Evolutionary conservation across 345 rosid genomes (phyloP).

Genomic region (Salix dunnii): DNA sequence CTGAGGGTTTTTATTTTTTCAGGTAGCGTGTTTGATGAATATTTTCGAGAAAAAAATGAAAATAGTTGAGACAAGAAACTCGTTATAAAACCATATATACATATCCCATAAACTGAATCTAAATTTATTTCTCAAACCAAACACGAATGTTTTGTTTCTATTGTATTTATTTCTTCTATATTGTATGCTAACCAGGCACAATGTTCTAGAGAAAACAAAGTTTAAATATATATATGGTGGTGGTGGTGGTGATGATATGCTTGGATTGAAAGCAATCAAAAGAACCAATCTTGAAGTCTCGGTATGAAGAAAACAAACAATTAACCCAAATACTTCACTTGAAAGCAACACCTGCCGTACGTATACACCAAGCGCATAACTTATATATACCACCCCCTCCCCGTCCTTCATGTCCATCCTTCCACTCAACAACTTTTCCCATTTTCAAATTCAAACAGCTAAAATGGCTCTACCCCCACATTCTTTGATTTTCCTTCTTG

Average conservation of each 20-base stretch:
- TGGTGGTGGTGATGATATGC: not conserved
- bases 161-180: too few relatives aligned
- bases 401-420: not conserved
- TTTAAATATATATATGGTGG: too few relatives aligned
- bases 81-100: too few relatives aligned
- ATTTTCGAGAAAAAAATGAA: too few relatives aligned
- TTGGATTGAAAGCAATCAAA: constrained; percentile 16
- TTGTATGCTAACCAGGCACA: not conserved
- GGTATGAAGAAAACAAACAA: not conserved
- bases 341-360: constrained; percentile 5
- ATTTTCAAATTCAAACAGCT: not conserved
- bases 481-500: not conserved
- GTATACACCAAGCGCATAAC: not conserved
- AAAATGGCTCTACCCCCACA: constrained; percentile 11
- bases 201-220: too few relatives aligned
- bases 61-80: too few relatives aligned
- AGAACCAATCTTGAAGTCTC: constrained; percentile 26
- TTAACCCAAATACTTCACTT: constrained; percentile 14
- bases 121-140: too few relatives aligned
- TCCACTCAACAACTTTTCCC: not conserved
- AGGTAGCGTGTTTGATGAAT: too few relatives aligned
- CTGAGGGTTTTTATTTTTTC: too few relatives aligned
- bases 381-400: not conserved
- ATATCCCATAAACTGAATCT: too few relatives aligned
- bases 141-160: too few relatives aligned